phyloP scores from a whole-genome alignment of 306 rosid species.

The Purshia tridentata region DNA sequence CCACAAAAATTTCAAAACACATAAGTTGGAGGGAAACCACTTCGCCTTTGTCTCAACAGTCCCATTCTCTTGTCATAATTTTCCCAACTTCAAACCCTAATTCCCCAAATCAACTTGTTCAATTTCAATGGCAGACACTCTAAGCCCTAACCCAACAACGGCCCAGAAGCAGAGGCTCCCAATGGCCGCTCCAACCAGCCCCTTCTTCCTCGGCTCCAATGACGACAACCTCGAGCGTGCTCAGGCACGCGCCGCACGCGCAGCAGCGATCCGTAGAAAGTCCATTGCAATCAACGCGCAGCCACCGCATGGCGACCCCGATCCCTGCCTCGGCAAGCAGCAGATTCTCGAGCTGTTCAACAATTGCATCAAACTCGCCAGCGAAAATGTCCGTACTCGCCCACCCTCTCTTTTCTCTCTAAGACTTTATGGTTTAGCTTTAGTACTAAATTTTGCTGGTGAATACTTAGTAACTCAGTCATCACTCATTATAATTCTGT shows the following conservation, averaged over 20 bases:
- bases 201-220: conserved; percentile 80
- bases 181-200: conserved; percentile 66
- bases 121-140: conserved; percentile 53
- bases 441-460: not conserved
- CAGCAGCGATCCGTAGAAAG: conserved; percentile 77
- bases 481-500: not conserved
- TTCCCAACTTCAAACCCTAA: conserved; percentile 24
- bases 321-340: conserved; percentile 61
- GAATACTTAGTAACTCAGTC: not conserved
- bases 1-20: conserved; percentile 21
- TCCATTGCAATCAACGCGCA: conserved; percentile 32
- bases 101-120: not conserved
- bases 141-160: conserved; percentile 56
- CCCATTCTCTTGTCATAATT: not conserved
- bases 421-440: not conserved
- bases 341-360: conserved; percentile 88
- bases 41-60: not conserved
- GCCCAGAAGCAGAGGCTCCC: conserved; percentile 54
- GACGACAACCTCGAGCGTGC: conserved; percentile 87
- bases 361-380: conserved; percentile 96
- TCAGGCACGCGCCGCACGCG: conserved; percentile 91
- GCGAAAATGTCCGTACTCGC: conserved; percentile 66
- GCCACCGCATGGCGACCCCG: conserved; percentile 32
- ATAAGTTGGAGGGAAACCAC: conserved; percentile 62
- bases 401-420: conserved; percentile 1